Percentiles rank a stretch among this genome's conserved stretches.
Evolutionary conservation across 2,329 filamentous ascomycete species (phyloP).

Genomic region (Hirsutella thompsonii): DNA sequence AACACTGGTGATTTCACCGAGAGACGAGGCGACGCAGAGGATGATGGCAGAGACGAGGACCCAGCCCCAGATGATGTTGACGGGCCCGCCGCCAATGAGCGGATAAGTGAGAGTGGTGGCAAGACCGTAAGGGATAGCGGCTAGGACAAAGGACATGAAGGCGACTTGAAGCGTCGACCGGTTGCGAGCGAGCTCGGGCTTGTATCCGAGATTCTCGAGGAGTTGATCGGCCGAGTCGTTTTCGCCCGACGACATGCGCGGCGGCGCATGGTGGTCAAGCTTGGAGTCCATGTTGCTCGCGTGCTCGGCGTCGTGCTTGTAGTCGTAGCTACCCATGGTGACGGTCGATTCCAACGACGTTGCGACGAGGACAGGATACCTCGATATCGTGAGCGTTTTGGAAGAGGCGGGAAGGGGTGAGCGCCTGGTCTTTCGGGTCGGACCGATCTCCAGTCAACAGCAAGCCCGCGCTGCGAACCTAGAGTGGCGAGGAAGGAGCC

Average conservation of each 20-base stretch:
- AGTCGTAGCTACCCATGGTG: slow-evolving; percentile 8
- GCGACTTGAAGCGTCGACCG: slow-evolving; percentile 57
- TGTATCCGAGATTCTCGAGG: slow-evolving; percentile 53
- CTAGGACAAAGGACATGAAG: slow-evolving; percentile 67
- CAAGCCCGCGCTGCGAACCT: too few relatives aligned
- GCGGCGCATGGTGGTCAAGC: slow-evolving; percentile 13
- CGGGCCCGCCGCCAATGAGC: slow-evolving; percentile 51
- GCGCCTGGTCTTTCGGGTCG: too few relatives aligned
- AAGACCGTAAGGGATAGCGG: slow-evolving; percentile 62
- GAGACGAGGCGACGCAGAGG: slow-evolving; percentile 54
- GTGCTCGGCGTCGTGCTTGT: slow-evolving; percentile 6
- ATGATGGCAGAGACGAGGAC: slow-evolving; percentile 55
- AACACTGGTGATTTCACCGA: slow-evolving; percentile 63
- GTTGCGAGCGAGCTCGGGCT: slow-evolving; percentile 49
- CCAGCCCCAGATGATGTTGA: slow-evolving; percentile 64
- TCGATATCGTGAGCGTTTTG: too few relatives aligned
- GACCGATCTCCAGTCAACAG: too few relatives aligned
- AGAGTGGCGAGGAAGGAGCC: too few relatives aligned
- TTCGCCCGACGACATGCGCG: slow-evolving; percentile 10
- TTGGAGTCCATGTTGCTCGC: slow-evolving; percentile 13
- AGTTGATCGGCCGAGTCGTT: slow-evolving; percentile 44
- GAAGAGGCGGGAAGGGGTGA: too few relatives aligned
- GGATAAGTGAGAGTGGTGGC: slow-evolving; percentile 59
- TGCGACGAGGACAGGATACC: too few relatives aligned
- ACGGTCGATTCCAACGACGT: too few relatives aligned